Evolutionary conservation across 495 filamentous ascomycete species (phyloP), one percentile per base, ranked within the genome.

Genomic region (Rusavskia elegans): DNA sequence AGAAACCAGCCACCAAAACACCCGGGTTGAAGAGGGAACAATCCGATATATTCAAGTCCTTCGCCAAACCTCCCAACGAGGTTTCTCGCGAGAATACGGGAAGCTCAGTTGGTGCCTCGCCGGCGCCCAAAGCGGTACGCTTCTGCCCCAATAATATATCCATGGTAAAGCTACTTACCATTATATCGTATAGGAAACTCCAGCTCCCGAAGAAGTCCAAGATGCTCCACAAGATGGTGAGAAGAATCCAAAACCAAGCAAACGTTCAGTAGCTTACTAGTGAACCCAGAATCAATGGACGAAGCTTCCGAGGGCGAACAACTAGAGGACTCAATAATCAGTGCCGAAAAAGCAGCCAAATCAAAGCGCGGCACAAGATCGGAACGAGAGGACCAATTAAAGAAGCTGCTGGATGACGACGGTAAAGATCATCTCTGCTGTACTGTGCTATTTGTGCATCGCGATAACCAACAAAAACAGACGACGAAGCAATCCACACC

Each of bases 321-420:
- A 19, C 81, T 84, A 50, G 75, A 79, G 5, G 77, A 80, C 25
- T 75, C 79, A 63, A 58, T 29, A 29, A 35, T 69, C 55, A 54
- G 69, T 55, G 61, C 61, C 61, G 54, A 56, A 65, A 44, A 59
- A 74, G 68, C 45, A 60, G 42, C 50, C 61, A 59, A 50, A 55
- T 63, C 41, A 49, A 64, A 64, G 20, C 65, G 63, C n/a, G 80
- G 81, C 63, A 73, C 68, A 10, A 77, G 77, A 57, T 82, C 78
- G 52, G 80, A 86, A 51, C 80, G 87, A 17, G 80, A 87, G 61
- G 85, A 82, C 41, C 75, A 75, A 52, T 72, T 94, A 13, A 76
- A 71, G 45, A 77, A 78, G 53, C 93, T 95, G 88, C 93, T 95
- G 88, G 86, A 94, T 29, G 77, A 86, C 58, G 81, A 84, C 39